A percentile compares a stretch with the other conserved stretches of the same genome.
Conservation (phyloP, 352 stramenopile genomes). For the Achlya hypogyna region DNA sequence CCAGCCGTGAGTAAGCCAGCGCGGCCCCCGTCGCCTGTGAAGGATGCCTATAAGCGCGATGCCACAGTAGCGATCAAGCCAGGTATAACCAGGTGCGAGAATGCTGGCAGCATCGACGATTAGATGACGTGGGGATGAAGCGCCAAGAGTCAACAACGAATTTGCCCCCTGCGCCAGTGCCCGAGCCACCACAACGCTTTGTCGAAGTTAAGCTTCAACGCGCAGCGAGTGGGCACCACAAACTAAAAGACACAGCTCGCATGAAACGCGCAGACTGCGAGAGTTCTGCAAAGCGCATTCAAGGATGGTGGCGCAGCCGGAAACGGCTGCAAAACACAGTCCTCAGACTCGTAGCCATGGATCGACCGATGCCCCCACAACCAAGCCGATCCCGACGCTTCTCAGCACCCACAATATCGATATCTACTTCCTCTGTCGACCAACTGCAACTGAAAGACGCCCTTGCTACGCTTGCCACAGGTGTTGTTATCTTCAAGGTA, state of each 20-base stretch:
- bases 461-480: neutral
- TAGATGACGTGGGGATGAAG: neutral
- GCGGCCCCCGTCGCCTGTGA: neutral
- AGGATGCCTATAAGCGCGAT: neutral
- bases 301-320: neutral
- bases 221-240: neutral
- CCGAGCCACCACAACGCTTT: too few relatives aligned
- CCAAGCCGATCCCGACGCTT: neutral
- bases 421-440: neutral
- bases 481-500: constrained; percentile 15
- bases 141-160: neutral
- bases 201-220: too few relatives aligned
- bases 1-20: neutral
- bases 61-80: neutral
- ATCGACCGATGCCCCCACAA: too few relatives aligned
- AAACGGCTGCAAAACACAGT: neutral
- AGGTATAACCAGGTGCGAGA: too few relatives aligned
- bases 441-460: neutral
- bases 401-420: neutral
- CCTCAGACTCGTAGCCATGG: neutral
- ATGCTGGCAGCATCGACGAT: too few relatives aligned
- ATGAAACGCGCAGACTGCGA: neutral
- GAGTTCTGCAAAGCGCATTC: neutral
- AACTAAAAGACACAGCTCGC: neutral
- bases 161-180: too few relatives aligned